Evolutionary conservation across 2,329 filamentous ascomycete genomes (phyloP), one percentile per base, ranked within the genome.

Genomic region (Aspergillus ruber): DNA sequence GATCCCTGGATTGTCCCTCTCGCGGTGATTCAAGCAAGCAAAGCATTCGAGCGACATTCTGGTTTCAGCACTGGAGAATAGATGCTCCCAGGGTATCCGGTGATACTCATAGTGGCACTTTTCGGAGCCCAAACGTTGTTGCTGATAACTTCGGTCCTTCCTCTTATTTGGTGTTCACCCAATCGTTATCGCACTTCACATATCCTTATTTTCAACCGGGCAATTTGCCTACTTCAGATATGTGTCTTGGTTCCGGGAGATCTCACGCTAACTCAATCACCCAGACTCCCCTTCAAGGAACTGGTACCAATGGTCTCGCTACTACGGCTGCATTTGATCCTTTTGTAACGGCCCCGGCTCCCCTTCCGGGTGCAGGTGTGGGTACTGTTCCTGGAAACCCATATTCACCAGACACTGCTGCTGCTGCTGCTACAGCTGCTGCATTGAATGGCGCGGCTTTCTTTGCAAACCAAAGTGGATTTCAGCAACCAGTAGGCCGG

Each of bases 361-460:
- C 75, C 56, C 52, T 82, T 76, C 61, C 73, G 66, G 50, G 70
- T 78, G 48, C 63, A 74, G 21, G 60, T 23, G 63, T 73, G 43
- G 61, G 62, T 8, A 61, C 69, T 17, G 66, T 81, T 20, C 80
- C 76, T 40, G 83, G 77, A 53, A 89, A 88, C 57, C 88, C 89
- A 1, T 96, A 95, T 67, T 82, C 84, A 2, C 84, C 89, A 57
- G 86, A 93, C 50, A 78, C 81, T 43, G 73, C 74, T 17, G 36
- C 36, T 6, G 36, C 18, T 10, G 36, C 36, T 10, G 36, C 36
- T 18, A 39, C 36, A 17, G 58, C 61, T 36, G 58, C 66, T 33
- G 73, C 74, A 17, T 71, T 90, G 42, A 73, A 77, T 48, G 79
- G 78, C 4, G 74, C 81, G 13, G 75, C 81, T 2, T 95, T 84